Evolutionary conservation across 495 filamentous ascomycete genomes (phyloP).

Genomic region (Tuber calosporum): DNA sequence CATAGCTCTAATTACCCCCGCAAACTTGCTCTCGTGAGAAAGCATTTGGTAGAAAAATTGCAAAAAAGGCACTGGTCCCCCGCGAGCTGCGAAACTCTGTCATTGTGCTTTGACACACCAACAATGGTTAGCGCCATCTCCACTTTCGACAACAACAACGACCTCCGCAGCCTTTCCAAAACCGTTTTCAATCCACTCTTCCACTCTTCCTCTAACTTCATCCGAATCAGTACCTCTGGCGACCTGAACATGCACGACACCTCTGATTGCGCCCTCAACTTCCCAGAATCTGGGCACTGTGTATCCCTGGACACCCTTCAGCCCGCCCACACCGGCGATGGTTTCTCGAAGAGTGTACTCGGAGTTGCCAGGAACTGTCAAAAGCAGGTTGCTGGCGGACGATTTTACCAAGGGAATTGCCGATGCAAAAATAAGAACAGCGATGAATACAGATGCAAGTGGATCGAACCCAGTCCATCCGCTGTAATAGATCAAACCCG

Average conservation of each 20-base stretch:
- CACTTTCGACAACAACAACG: slow-evolving; percentile 66
- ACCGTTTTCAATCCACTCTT: slow-evolving; percentile 48
- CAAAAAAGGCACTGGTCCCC: background rate
- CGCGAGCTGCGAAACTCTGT: background rate
- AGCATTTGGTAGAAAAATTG: background rate
- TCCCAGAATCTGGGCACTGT: slow-evolving; percentile 90
- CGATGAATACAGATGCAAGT: slow-evolving; percentile 86
- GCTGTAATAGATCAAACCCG: slow-evolving; percentile 72
- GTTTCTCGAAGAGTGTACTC: slow-evolving; percentile 86
- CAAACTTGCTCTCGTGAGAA: background rate
- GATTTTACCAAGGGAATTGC: slow-evolving; percentile 81
- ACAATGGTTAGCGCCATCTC: slow-evolving; percentile 56
- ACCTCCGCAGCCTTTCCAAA: slow-evolving; percentile 59
- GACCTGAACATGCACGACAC: slow-evolving; percentile 76
- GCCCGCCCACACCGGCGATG: slow-evolving; percentile 69
- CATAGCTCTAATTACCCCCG: background rate
- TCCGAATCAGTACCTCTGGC: slow-evolving; percentile 63
- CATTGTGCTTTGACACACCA: slow-evolving; percentile 56
- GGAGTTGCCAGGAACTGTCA: slow-evolving; percentile 74
- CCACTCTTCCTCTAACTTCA: slow-evolving; percentile 64
- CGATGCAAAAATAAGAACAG: slow-evolving; percentile 80
- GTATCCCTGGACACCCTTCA: slow-evolving; percentile 80
- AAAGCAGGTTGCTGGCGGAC: slow-evolving; percentile 69
- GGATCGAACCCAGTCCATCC: slow-evolving; percentile 96
- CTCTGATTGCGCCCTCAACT: slow-evolving; percentile 57